phyloP scores from a whole-genome alignment of 148 eudicot genomes.

The Mesembryanthemum crystallinum region DNA sequence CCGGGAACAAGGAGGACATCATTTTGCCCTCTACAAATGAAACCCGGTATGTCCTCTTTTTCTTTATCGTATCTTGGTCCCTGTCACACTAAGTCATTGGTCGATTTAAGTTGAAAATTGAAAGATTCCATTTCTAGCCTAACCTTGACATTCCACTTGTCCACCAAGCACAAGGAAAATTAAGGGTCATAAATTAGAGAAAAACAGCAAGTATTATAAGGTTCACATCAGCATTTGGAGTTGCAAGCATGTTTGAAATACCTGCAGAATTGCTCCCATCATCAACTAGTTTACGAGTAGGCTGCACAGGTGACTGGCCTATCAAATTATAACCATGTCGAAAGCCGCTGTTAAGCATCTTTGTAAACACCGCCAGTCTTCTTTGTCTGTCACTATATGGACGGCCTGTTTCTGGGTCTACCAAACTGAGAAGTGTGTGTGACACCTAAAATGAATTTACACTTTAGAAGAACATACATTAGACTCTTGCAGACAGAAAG shows the following conservation, averaged over 20 bases:
- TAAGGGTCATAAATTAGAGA: background rate
- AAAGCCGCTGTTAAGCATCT: conserved; percentile 85
- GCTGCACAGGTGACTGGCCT: conserved; percentile 35
- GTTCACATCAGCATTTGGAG: conserved; percentile 11
- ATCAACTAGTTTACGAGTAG: conserved; percentile 27
- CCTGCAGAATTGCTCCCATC: conserved; percentile 44
- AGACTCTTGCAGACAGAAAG: conserved; percentile 4
- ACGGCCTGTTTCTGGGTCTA: conserved; percentile 64
- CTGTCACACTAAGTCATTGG: background rate
- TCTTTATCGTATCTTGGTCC: background rate
- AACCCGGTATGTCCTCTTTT: background rate
- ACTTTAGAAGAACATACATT: background rate
- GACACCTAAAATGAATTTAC: conserved; percentile 57
- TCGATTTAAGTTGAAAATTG: background rate
- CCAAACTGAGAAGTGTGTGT: conserved; percentile 83
- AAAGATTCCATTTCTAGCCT: background rate
- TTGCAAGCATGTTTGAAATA: conserved; percentile 27
- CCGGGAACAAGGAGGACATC: background rate
- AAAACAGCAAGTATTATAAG: background rate
- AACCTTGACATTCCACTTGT: background rate
- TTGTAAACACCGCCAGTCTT: conserved; percentile 66
- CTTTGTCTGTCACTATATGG: conserved; percentile 56
- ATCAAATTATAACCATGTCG: conserved; percentile 55
- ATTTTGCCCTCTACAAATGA: background rate
- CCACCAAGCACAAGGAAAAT: background rate